Evolutionary conservation across 768 basidiomycete species (phyloP), one percentile per base, ranked within the genome.

Genomic region (Lactarius akahatsu): DNA sequence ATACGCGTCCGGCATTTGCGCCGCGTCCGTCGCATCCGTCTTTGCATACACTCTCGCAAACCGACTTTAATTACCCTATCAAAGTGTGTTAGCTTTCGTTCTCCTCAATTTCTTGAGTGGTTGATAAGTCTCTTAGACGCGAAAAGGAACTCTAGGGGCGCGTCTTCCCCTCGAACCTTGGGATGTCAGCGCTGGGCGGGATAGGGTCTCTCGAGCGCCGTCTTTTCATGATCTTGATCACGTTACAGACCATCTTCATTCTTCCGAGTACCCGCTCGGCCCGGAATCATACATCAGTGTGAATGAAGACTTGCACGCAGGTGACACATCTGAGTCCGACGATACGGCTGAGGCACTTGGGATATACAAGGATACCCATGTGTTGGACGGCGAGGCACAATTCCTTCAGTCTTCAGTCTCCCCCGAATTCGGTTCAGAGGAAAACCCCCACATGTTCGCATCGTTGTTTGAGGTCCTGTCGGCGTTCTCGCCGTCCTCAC

Each of bases 21-120:
- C 59, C 77, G 1, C 77, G 78, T 36, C 81, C 82, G 3, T 82
- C 81, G 1, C 68, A 82, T 28, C 81, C 81, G 0, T 80, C 82
- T 0, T 69, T 82, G 43, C 72, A 76, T 62, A 73, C 77, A 3
- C 77, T 82, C 30, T 73, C 80, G 11, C 75, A 75, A 50, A 73
- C 76, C 66, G 74, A 78, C 60, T 69, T 78, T 16, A 67, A 75
- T 40, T 65, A 77, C 10, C 78, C 80, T 16, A 76, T 72, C 69
- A 79, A 80, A 76, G 81, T 81, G 65, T 57, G 63, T 64, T 30
- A 30, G 30, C 11, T 40, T 61, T 63, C 9, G 20, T 59, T 61
- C 34, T 26, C 57, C 56, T 64, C 57, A 58, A 58, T 41, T 5
- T 32, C 34, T 61, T 47, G 13, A 34, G 61, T 40, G 23, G 47